Base-by-base conservation (phyloP, 768 basidiomycete genomes). In the Mrakia frigida region DNA sequence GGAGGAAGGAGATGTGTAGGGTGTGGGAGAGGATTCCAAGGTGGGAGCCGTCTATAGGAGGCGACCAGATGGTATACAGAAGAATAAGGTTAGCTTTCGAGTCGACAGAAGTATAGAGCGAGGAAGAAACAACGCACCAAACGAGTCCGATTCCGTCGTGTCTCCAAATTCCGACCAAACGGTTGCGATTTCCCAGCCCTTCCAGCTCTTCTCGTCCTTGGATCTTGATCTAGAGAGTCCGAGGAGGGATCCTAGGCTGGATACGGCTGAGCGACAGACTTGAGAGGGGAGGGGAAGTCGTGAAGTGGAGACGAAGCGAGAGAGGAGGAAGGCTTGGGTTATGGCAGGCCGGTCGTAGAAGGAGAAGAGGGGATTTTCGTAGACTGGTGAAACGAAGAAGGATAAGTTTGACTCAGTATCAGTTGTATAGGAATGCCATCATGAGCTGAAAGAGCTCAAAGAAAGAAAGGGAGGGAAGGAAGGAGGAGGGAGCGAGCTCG, bases 11-110 rank as follows among this genome's bases (percentile, higher is more conserved):
- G 70, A 76, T 53, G 70, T 76, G 75, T 0, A 76, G 70, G 6
- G 61, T 71, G 35, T 76, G 75, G 23, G 70, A 70, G 70, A 76
- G 75, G n/a, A 76, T 50, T 31, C 70, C 75, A 39, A 76, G 53
- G 52, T 63, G 60, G 14, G 53, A 76, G 60, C 70, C 70, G 43
- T 76, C 75, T 75, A 13, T 3, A 25, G 11, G 7, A 25, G 18
- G 35, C 65, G 25, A 41, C 6, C 2, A 46, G 13, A n/a, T 11
- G 37, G 16, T 33, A 31, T 3, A 43, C 4, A 60, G 46, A 33
- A 60, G 39, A 63, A 21, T 28, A n/a, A 61, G 37, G 50, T 39
- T 16, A 39, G 16, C 33, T n/a, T 23, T 6, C 3, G 13, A 61
- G 31, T 6, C 23, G 65, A 67, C 2, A 28, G 35, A 41, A 33